Evolutionary conservation across 164 flowering plant species (phyloP).

Genomic region (grape (Vitis vinifera)): DNA sequence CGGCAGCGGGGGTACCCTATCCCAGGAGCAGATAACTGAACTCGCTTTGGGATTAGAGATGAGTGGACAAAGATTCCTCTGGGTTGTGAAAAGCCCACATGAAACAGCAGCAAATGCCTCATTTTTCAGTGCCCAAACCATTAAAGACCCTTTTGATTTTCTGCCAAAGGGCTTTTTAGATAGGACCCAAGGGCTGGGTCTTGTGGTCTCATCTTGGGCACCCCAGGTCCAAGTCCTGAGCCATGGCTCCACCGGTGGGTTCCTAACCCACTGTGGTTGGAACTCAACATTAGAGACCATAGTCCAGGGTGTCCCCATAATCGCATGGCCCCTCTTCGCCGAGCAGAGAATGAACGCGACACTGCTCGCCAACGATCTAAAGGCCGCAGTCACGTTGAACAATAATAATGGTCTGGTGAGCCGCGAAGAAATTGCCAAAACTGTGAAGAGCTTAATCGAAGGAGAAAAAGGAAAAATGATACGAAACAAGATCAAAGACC

Average conservation of each 20-base stretch:
- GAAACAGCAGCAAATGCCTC: constrained; percentile 15
- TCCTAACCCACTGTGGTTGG: constrained; percentile 38
- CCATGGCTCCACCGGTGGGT: constrained; percentile 32
- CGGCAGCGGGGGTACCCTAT: constrained; percentile 43
- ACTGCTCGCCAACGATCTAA: constrained; percentile 13
- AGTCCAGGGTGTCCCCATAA: constrained; percentile 26
- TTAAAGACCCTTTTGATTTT: constrained; percentile 7
- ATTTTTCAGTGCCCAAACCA: constrained; percentile 6
- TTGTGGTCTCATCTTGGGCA: constrained; percentile 32
- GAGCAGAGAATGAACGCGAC: constrained; percentile 31
- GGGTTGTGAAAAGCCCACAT: constrained; percentile 30
- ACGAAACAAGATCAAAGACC: constrained; percentile 11
- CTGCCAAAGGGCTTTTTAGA: constrained; percentile 31
- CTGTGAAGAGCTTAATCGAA: constrained; percentile 18
- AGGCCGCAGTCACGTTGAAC: constrained; percentile 16
- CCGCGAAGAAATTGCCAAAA: constrained; percentile 16
- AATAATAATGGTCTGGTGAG: constrained; percentile 22
- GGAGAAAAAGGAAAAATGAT: constrained; percentile 30
- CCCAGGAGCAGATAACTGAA: constrained; percentile 24
- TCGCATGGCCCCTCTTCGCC: constrained; percentile 37
- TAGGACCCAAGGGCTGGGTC: constrained; percentile 23
- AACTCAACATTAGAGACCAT: constrained; percentile 29
- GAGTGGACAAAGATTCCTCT: constrained; percentile 36
- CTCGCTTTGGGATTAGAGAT: constrained; percentile 32
- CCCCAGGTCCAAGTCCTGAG: constrained; percentile 28